Evolutionary conservation across 345 rosid genomes (phyloP).

Genomic region (Salix udensis): DNA sequence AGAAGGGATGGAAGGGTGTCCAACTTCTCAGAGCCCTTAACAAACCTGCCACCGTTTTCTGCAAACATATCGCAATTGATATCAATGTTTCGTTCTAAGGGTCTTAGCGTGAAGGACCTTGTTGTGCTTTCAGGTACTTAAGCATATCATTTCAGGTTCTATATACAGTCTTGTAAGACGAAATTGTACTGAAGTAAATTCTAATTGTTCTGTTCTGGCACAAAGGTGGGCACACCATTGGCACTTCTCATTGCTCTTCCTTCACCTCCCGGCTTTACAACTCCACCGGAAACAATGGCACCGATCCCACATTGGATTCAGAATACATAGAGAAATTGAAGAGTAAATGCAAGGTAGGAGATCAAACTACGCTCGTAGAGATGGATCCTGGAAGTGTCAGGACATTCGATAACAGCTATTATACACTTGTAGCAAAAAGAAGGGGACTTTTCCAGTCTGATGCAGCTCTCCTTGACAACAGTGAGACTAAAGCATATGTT

Average conservation of each 20-base stretch:
- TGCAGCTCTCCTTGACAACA: conserved; percentile 50
- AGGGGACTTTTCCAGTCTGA: conserved; percentile 65
- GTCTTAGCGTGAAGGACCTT: conserved; percentile 48
- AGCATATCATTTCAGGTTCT: neutral
- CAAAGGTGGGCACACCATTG: conserved; percentile 64
- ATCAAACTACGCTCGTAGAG: conserved; percentile 45
- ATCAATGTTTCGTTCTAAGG: conserved; percentile 24
- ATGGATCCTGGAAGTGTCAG: conserved; percentile 70
- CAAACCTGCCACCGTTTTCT: conserved; percentile 33
- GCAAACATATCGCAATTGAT: conserved; percentile 37
- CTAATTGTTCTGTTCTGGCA: neutral
- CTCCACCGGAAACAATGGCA: conserved; percentile 57
- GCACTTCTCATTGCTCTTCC: conserved; percentile 58
- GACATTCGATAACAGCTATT: conserved; percentile 57
- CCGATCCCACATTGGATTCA: conserved; percentile 50
- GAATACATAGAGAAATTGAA: conserved; percentile 29
- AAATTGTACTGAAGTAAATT: neutral
- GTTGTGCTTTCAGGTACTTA: conserved; percentile 55
- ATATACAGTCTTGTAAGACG: neutral
- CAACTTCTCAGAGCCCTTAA: conserved; percentile 20
- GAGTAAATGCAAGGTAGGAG: conserved; percentile 42
- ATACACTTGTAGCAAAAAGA: conserved; percentile 42
- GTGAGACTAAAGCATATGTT: conserved; percentile 45
- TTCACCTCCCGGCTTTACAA: conserved; percentile 54
- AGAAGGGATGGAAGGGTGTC: conserved; percentile 65